Evolutionary conservation across 228 moss, liverwort and hornwort genomes (phyloP), one percentile per base, ranked within the genome.

Genomic region (Sphagnum fallax): DNA sequence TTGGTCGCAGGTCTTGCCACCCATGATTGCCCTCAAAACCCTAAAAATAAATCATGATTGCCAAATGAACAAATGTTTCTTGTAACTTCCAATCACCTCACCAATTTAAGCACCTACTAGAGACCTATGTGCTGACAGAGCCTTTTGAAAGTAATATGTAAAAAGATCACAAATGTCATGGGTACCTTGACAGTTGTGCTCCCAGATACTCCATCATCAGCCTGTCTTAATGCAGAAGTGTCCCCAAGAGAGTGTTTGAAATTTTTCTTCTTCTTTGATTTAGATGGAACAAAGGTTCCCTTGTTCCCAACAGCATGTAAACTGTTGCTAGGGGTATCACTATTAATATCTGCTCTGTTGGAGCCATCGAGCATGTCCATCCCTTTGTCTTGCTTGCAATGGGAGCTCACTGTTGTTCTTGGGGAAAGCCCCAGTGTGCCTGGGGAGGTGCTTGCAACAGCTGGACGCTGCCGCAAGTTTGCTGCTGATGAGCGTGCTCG

Each of bases 221-320:
- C 69, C 69, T 78, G 75, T 10, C 65, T 60, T 70, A 18, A 60
- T 49, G 77, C 51, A 65, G 84, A 67, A 70, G 90, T 72, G 49
- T 77, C 75, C 49, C 78, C 83, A 79, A 70, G 83, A 48, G 73
- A 71, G 73, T 83, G 81, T 75, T 88, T 92, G 13, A 80, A 74
- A 74, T 93, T 90, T 76, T 90, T 90, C 71, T 84, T 90, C 71
- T 89, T 93, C 68, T 89, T 87, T 0, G 79, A 71, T 62, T 90
- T 93, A 48, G 72, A 85, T 66, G 69, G 64, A 0, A 49, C 8
- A 32, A 81, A 82, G 49, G 71, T 71, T 6, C 77, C 83, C 58
- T 69, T 77, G 60, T 66, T 62, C 14, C 77, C 76, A 65, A 60
- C 73, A 63, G 83, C 84, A 15, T 78, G 70, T 59, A 73, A 52